phyloP scores from a whole-genome alignment of 2,329 filamentous ascomycete genomes.

The Cladophialophora yegresii region DNA sequence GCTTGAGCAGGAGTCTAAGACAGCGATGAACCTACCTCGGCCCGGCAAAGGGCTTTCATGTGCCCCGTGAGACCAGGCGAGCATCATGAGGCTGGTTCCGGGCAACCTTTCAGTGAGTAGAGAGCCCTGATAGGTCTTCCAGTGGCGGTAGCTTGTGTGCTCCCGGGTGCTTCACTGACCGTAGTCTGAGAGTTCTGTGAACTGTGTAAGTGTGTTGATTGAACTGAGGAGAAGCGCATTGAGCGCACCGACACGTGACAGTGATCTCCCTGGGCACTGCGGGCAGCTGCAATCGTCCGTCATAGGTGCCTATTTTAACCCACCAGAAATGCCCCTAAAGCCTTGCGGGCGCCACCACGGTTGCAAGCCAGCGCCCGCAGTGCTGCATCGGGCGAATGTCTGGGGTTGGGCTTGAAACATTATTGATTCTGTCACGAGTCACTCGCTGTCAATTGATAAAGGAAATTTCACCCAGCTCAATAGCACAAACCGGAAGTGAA shows the following conservation, averaged over 20 bases:
- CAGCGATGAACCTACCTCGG: conserved; percentile 13
- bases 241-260: conserved; percentile 1
- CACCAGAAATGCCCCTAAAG: conserved; percentile 9
- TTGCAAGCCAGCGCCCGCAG: conserved; percentile 10
- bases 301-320: conserved; percentile 7
- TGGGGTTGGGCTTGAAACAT: conserved; percentile 12
- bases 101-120: background rate
- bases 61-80: background rate
- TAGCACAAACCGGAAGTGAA: background rate
- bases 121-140: background rate
- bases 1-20: background rate
- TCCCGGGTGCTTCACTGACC: background rate
- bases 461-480: background rate
- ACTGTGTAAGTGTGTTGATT: too few relatives aligned
- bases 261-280: too few relatives aligned
- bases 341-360: conserved; percentile 5
- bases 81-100: background rate
- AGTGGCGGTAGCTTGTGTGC: background rate
- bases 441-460: background rate
- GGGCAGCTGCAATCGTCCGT: conserved; percentile 1
- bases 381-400: conserved; percentile 10
- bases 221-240: background rate
- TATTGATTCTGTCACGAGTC: conserved; percentile 12
- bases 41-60: conserved; percentile 1
- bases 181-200: background rate